These are phyloP conservation scores for Solanum etuberosum DNA, from an alignment of 257 asterid species.

Conservation along the genomic window DNA sequence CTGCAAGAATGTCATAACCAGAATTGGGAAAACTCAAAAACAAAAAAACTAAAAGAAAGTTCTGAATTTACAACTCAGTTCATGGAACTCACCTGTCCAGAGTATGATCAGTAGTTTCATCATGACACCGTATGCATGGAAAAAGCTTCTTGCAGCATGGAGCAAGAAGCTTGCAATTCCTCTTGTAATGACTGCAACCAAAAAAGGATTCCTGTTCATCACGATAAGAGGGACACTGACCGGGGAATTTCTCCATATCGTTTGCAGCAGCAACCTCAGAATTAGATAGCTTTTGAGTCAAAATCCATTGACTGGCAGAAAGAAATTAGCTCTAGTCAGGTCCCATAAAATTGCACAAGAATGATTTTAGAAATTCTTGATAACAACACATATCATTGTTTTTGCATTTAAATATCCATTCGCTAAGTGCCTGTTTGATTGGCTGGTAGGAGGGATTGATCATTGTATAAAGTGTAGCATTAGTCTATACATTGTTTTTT, in stretches of 20 bases:
- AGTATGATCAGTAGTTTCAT: slow-evolving; percentile 63
- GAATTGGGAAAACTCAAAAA: slow-evolving; percentile 9
- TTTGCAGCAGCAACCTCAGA: slow-evolving; percentile 21
- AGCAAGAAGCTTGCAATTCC: slow-evolving; percentile 68
- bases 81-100: slow-evolving; percentile 50
- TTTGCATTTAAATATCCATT: not conserved
- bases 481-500: not conserved
- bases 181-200: slow-evolving; percentile 79
- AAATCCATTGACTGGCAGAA: slow-evolving; percentile 53
- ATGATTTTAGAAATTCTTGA: not conserved
- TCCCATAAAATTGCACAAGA: not conserved
- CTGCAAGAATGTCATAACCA: slow-evolving; percentile 31
- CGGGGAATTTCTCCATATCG: slow-evolving; percentile 42
- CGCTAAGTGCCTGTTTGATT: not conserved
- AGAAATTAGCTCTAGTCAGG: slow-evolving; percentile 3
- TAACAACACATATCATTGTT: not conserved
- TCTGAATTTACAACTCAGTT: not conserved
- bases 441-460: not conserved
- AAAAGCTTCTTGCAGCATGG: slow-evolving; percentile 73
- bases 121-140: slow-evolving; percentile 90
- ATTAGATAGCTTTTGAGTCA: slow-evolving; percentile 41
- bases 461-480: not conserved
- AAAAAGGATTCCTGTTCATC: slow-evolving; percentile 34
- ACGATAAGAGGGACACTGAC: slow-evolving; percentile 51
- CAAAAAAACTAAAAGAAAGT: not conserved